Base-by-base conservation (phyloP, 2,329 filamentous ascomycete genomes). In the Mycosphaerella sp. region DNA sequence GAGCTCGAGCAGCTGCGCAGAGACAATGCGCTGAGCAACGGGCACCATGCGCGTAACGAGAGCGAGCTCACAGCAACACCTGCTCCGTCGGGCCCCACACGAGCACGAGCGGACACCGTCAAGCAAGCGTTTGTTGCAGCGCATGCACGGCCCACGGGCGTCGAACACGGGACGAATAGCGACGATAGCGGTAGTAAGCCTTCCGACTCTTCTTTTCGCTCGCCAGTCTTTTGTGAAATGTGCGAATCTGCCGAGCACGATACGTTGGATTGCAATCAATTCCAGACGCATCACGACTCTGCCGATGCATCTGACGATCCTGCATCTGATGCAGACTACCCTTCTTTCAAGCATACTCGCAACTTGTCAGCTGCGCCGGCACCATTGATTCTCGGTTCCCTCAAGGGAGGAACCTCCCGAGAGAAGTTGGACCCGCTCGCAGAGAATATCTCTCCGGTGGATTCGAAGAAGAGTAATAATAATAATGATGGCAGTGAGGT, bases 211-310 rank as follows among this genome's bases (percentile, higher is more conserved):
- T 45, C 25, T 35, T 25, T 34, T 37, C 44, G 34, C 36, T 21
- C 40, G 49, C 39, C 17, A 78, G 6, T 90, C 56, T 95, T 87
- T 86, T 97, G 91, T 70, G 93, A 97, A 71, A 93, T 97, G 56
- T 97, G 91, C 72, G 90, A 96, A 73, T 87, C 87, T 30, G 79
- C 81, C 41, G 90, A 91, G 13, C 91, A 97, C 66, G 91, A 97
- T 63, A 95, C 97, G 54, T 75, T 97, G 50, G 94, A 87, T 17
- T 97, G 91, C 76, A 89, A 87, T 18, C 55, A 62, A 14, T 59
- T 66, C 47, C 59, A 59, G 37, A 30, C 36, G 5, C 9, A 30
- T 41, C n/a, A 40, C 48, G 41, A 50, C 18, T 55, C 55, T 10
- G 50, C 51, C 25, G 50, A 60, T 42, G 50, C 44, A 32, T 53